Percentiles rank a stretch among this genome's conserved stretches.
These are phyloP conservation scores for Paraglomus brasilianum DNA, from an alignment of 192 early-diverging fungal species.

Conservation along the genomic window DNA sequence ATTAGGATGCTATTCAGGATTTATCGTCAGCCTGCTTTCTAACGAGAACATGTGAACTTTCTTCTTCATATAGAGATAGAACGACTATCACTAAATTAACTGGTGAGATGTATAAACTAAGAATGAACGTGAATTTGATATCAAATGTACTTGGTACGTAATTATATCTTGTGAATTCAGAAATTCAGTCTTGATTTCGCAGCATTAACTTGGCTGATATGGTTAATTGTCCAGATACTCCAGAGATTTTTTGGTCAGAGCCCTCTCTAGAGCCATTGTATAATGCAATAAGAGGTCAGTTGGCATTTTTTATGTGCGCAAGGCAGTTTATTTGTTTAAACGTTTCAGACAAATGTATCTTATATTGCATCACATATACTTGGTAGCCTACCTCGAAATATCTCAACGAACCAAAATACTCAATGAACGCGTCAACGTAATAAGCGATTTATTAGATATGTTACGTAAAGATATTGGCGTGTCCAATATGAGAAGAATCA, in stretches of 20 bases:
- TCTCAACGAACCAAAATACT: slow-evolving; percentile 58
- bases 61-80: slow-evolving; percentile 27
- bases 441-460: slow-evolving; percentile 61
- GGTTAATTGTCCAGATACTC: slow-evolving; percentile 51
- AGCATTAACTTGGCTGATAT: not conserved
- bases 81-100: slow-evolving; percentile 55
- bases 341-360: not conserved
- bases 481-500: slow-evolving; percentile 56
- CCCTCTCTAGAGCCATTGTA: slow-evolving; percentile 74
- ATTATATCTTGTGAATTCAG: not conserved
- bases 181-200: not conserved
- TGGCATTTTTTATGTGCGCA: not conserved
- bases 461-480: slow-evolving; percentile 59
- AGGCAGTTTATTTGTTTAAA: not conserved
- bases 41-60: not conserved
- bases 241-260: slow-evolving; percentile 83
- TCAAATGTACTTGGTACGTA: slow-evolving; percentile 74
- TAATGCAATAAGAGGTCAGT: slow-evolving; percentile 65
- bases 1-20: not conserved
- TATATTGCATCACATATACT: slow-evolving; percentile 22
- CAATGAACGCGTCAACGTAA: slow-evolving; percentile 57
- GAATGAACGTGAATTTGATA: slow-evolving; percentile 82
- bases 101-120: slow-evolving; percentile 65
- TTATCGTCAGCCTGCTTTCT: too few species aligned
- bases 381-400: slow-evolving; percentile 65